A percentile compares a stretch with the other conserved stretches of the same genome.
Conservation (phyloP, 768 basidiomycete species). For the Trametes elegans region DNA sequence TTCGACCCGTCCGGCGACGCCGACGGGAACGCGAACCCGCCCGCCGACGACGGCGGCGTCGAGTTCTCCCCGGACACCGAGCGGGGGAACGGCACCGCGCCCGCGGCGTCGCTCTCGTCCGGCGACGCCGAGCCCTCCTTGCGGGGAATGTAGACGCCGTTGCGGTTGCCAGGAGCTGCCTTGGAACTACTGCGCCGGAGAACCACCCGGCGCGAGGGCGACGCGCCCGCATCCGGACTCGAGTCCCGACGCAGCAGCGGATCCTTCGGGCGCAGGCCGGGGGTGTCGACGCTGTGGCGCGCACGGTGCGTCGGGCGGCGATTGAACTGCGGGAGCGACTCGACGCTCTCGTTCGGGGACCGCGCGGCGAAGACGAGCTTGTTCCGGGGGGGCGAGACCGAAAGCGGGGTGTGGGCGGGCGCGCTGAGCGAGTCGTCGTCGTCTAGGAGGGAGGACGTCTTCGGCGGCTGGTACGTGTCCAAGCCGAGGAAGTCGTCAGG, state of each 20-base stretch:
- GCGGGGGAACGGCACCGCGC: slow-evolving; percentile 69
- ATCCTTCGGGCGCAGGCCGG: slow-evolving; percentile 37
- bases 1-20: slow-evolving; percentile 21
- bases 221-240: slow-evolving; percentile 52
- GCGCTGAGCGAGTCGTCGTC: slow-evolving; percentile 23
- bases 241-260: slow-evolving; percentile 42
- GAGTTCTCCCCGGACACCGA: slow-evolving; percentile 52
- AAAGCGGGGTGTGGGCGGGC: slow-evolving; percentile 37
- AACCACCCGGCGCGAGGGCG: slow-evolving; percentile 43
- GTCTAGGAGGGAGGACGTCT: slow-evolving; percentile 16
- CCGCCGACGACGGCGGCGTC: slow-evolving; percentile 35
- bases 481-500: slow-evolving; percentile 67
- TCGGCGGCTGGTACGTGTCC: slow-evolving; percentile 42
- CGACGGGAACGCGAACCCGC: slow-evolving; percentile 20
- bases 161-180: slow-evolving; percentile 38
- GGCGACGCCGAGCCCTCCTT: slow-evolving; percentile 22
- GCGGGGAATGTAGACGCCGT: slow-evolving; percentile 46
- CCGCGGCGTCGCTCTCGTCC: slow-evolving; percentile 34
- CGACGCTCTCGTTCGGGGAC: slow-evolving; percentile 46
- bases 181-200: slow-evolving; percentile 61
- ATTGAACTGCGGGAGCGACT: slow-evolving; percentile 46
- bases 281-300: slow-evolving; percentile 59
- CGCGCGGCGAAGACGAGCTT: slow-evolving; percentile 51
- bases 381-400: slow-evolving; percentile 44
- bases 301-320: slow-evolving; percentile 63